Evolutionary conservation across 805 yeast species (phyloP).

Genomic region (Vanderwaltozyma tropicalis): DNA sequence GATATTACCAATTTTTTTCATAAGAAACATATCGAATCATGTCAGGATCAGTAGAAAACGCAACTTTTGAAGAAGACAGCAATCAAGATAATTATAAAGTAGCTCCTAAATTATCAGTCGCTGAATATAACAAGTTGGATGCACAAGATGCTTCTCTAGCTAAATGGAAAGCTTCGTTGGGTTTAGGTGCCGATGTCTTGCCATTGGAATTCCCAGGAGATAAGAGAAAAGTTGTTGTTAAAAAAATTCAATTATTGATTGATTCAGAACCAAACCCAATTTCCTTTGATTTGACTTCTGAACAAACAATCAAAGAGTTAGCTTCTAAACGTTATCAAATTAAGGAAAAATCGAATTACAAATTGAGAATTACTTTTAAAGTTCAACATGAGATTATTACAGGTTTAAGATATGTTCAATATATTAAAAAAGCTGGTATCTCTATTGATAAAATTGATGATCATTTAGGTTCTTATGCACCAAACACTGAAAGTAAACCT

Average conservation of each 20-base stretch:
- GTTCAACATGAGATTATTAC: constrained; percentile 88
- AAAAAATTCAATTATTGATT: constrained; percentile 62
- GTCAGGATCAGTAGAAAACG: neutral
- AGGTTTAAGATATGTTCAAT: constrained; percentile 78
- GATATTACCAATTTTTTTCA: too few relatives aligned
- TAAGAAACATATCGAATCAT: neutral
- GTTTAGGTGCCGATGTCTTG: constrained; percentile 51
- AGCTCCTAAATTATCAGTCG: constrained; percentile 60
- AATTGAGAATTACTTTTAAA: constrained; percentile 62
- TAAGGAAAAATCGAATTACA: constrained; percentile 69
- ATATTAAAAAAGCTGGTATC: constrained; percentile 78
- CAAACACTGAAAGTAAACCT: constrained; percentile 73
- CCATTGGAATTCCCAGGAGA: constrained; percentile 61
- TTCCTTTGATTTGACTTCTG: constrained; percentile 55
- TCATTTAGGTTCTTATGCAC: constrained; percentile 85
- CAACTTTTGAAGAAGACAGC: constrained; percentile 24
- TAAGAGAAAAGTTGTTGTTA: constrained; percentile 64
- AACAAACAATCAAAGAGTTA: constrained; percentile 44
- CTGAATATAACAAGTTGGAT: constrained; percentile 72
- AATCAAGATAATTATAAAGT: constrained; percentile 25
- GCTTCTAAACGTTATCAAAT: constrained; percentile 61
- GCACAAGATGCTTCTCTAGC: constrained; percentile 84
- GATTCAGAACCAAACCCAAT: constrained; percentile 59
- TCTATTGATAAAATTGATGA: constrained; percentile 79
- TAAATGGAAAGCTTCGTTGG: constrained; percentile 86